Evolutionary conservation across 164 flowering plant genomes (phyloP).

Genomic region (Vitis riparia): DNA sequence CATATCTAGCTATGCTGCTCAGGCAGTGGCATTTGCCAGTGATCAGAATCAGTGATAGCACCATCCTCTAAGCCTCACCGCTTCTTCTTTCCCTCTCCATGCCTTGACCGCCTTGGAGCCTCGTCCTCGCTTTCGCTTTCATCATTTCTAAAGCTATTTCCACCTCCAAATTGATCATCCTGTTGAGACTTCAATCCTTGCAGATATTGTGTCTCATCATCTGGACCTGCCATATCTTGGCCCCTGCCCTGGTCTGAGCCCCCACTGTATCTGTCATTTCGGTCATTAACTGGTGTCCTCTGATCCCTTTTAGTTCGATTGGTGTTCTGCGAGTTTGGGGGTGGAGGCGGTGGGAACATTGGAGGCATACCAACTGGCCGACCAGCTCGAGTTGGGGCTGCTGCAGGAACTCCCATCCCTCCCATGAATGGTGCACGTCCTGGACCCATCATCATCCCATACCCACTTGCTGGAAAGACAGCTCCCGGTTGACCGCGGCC

Average conservation of each 20-base stretch:
- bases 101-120: conserved; percentile 93
- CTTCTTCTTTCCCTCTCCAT: conserved; percentile 88
- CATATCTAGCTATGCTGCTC: neutral
- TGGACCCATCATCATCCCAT: conserved; percentile 94
- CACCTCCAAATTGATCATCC: conserved; percentile 49
- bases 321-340: conserved; percentile 40
- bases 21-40: conserved; percentile 7
- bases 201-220: conserved; percentile 44
- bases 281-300: conserved; percentile 39
- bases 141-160: conserved; percentile 54
- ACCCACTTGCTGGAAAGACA: conserved; percentile 66
- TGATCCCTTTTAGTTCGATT: conserved; percentile 58
- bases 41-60: conserved; percentile 24
- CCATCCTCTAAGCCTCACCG: conserved; percentile 50
- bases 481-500: conserved; percentile 79
- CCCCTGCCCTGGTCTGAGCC: conserved; percentile 54
- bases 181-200: conserved; percentile 38
- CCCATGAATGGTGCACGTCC: conserved; percentile 92
- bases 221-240: conserved; percentile 41
- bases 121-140: conserved; percentile 98
- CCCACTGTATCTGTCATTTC: conserved; percentile 44
- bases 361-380: conserved; percentile 57
- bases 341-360: conserved; percentile 45
- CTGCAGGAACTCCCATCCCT: conserved; percentile 49
- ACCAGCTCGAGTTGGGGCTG: conserved; percentile 38